Base-by-base conservation (phyloP, 2,329 filamentous ascomycete genomes). In the Laburnicola sp. region DNA sequence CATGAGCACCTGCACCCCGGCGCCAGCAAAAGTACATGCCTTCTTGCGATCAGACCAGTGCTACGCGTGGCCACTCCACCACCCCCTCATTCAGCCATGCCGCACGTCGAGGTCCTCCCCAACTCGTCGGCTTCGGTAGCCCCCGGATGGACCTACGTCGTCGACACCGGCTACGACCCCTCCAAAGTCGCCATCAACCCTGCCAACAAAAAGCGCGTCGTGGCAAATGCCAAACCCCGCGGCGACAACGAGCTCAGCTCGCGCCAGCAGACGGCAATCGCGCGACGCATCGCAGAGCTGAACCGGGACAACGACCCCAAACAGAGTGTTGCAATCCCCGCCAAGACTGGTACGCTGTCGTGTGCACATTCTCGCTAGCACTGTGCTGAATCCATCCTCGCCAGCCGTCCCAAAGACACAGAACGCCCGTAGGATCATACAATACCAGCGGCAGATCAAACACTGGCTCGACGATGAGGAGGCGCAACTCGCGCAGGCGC, bases 61-160 rank as follows among this genome's bases (percentile, higher is more conserved):
- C 31, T 27, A 21, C 16, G 4, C 27, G 7, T 26, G 21, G 1
- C 3, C 37, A 47, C 32, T 49, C 37, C 38, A 8, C 2, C 32
- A 45, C 42, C 43, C 43, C 38, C n/a, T n/a, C n/a, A n/a, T n/a
- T 37, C 31, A 43, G 60, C 56, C 37, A 86, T 86, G 80, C 83
- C 83, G 60, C 87, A 89, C 64, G 90, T 97, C 64, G 86, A 95
- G 74, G 87, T 96, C 62, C 78, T 97, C 50, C 88, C 90, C 31
- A 77, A 76, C 51, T 85, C 84, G 66, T 85, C 84, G 54, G 85
- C 85, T 11, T 83, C 84, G 38, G 78, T 82, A 38, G 88, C 90
- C 1, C 91, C 93, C 1, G 93, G 93, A 65, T 97, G 91, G 88
- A 91, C 91, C 9, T 96, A 96, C 70, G 89, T 97, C 1, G 86